Base-by-base conservation (phyloP, 345 rosid genomes). In the Bruguiera parviflora region DNA sequence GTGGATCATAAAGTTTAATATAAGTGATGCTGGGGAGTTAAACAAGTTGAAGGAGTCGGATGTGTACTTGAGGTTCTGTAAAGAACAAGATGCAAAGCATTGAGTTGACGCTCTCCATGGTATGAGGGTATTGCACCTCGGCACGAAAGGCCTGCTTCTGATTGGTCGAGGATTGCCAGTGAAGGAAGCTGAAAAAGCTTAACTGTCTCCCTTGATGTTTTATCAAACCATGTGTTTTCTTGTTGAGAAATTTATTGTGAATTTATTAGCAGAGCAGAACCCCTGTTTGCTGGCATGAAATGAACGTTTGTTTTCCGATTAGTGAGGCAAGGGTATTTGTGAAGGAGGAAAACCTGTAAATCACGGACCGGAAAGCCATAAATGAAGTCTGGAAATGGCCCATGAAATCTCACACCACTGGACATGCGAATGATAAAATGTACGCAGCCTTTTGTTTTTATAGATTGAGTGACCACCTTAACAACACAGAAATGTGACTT, bases 1-100 rank as follows among this genome's bases (percentile, higher is more conserved):
- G 73, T 95, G 99, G 99, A 83, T 95, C 22, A 81, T 92, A 61
- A 88, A 90, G 84, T 92, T 95, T 29, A 86, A 92, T 47, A 56
- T 90, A 59, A 79, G 81, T 22, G 83, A 85, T 56, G 73, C 64
- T 2, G 78, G 83, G 27, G 92, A 95, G 75, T 76, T 86, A 68
- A 78, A 80, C 60, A 89, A 79, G 71, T 78, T 95, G 84, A 92
- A 86, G 93, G 89, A 84, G 69, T 75, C 98, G 2, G 94, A 86
- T 16, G 74, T 83, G 63, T 95, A n/a, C 82, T 78, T 87, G 21
- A 92, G 89, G 81, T 90, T 88, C 85, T 95, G 98, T 13, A 97
- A 95, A 77, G 96, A 92, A 78, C 98, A 95, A 79, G 96, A 92
- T 56, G 84, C 82, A 20, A 81, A 87, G 72, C 96, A 94, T 52